A percentile compares a stretch with the other conserved stretches of the same genome.
Conservation (phyloP, 139 green algal genomes). For the Medakamo hakoo region DNA sequence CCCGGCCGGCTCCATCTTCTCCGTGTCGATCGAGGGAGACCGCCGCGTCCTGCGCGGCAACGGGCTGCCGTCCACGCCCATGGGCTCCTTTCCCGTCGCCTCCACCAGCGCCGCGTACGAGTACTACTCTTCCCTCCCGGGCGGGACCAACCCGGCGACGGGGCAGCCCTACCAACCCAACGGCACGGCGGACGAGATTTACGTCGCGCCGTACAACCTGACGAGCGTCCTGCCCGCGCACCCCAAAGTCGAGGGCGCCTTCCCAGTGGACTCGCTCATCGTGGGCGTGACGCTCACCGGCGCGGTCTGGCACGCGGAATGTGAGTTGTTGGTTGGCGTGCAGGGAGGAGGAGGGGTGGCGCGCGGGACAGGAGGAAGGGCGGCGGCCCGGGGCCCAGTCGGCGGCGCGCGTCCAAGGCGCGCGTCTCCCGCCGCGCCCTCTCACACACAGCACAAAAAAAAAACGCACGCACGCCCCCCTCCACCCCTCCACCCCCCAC, state of each 20-base stretch:
- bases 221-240: not conserved
- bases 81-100: not conserved
- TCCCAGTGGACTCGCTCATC: not conserved
- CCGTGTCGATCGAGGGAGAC: not conserved
- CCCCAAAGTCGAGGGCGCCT: not conserved
- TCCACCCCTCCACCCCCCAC: no score
- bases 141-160: not conserved
- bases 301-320: not conserved
- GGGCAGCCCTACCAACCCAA: not conserved
- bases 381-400: no score
- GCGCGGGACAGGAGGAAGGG: no score
- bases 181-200: not conserved
- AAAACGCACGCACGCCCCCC: no score
- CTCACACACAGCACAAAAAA: no score
- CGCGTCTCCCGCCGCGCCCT: no score
- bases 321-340: no score
- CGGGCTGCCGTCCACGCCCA: not conserved
- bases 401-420: no score
- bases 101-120: not conserved
- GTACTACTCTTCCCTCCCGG: not conserved
- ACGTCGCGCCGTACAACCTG: not conserved
- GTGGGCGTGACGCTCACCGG: not conserved
- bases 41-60: not conserved
- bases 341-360: no score
- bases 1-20: not conserved